phyloP scores from a whole-genome alignment of 1,284 basidiomycete genomes.

The Ustilago esculenta region DNA sequence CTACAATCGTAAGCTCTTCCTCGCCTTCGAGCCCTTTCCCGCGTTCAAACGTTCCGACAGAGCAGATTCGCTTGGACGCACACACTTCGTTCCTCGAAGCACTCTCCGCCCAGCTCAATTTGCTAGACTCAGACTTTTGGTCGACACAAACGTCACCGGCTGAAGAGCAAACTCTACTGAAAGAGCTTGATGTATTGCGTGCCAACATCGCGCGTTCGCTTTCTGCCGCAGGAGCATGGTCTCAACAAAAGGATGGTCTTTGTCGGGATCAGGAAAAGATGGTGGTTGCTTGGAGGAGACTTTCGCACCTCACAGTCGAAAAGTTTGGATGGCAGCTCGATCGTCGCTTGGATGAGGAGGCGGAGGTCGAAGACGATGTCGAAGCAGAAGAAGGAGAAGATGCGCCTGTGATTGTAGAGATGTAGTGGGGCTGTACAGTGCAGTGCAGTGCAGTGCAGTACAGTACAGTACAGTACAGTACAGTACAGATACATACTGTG shows the following conservation, averaged over 20 bases:
- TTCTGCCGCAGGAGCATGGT: background rate
- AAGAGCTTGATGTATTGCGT: slow-evolving; percentile 23
- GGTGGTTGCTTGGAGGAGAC: slow-evolving; percentile 27
- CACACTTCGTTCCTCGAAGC: slow-evolving; percentile 32
- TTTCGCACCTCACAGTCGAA: slow-evolving; percentile 12
- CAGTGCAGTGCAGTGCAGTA: too few species aligned
- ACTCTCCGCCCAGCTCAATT: slow-evolving; percentile 8
- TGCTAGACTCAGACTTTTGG: slow-evolving; percentile 31
- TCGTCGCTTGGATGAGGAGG: slow-evolving; percentile 34
- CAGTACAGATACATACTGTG: too few species aligned
- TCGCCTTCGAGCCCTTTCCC: too few species aligned
- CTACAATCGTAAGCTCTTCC: background rate
- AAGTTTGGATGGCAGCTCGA: slow-evolving; percentile 40
- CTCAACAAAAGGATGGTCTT: background rate
- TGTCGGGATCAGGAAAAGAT: background rate
- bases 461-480: too few species aligned
- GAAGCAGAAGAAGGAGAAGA: slow-evolving; percentile 43
- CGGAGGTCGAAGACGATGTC: slow-evolving; percentile 34
- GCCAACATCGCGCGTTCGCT: slow-evolving; percentile 31
- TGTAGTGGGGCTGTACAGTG: background rate
- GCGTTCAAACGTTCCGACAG: too few species aligned
- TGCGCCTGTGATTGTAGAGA: slow-evolving; percentile 41
- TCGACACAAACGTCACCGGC: slow-evolving; percentile 2
- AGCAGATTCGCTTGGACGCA: background rate
- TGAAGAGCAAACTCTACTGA: slow-evolving; percentile 16